Base-by-base conservation (phyloP, 805 yeast species). In the Dipodascus geniculatus region DNA sequence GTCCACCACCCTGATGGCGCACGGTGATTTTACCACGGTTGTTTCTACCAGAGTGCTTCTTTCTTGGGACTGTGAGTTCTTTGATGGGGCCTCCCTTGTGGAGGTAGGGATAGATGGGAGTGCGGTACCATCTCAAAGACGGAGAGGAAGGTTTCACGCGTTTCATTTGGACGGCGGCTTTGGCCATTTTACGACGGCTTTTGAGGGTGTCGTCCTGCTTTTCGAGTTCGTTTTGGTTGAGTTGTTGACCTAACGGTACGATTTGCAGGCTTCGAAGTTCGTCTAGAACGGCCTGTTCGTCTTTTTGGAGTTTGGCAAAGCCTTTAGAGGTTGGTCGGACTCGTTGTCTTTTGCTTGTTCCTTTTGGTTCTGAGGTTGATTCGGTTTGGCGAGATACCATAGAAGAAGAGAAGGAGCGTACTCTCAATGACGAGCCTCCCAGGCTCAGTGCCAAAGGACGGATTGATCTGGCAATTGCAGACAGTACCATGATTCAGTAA, bases 1-100 rank as follows among this genome's bases (percentile, higher is more conserved):
- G 93, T 35, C 98, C 98, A 63, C 99, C 99, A 67, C 98, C 99
- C 68, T 95, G 81, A 68, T 93, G 96, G 66, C 99, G 81, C 49
- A 87, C 85, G 2, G 96, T 88, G 63, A 93, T 87, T 60, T 79
- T 78, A 60, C 99, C 99, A 2, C 85, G 74, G 69, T 85, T 75
- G 68, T 91, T 90, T 73, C 99, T 83, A 59, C 99, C 99, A 53
- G 95, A 85, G 50, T 82, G 80, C 54, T 80, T 78, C 64, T 82
- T 79, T 63, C 79, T 80, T 17, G 89, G 79, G 33, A 76, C 77
- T 0, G 99, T 91, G 64, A 93, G 75, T 48, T 82, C 81, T 65
- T 76, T 75, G 55, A 85, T 71, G 1, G 98, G 96, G 53, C 83
- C 75, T 8, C 96, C 96, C 65, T 83, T 85, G 78, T 86, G 85